A percentile compares a stretch with the other conserved stretches of the same genome.
These are phyloP conservation scores for Turritis glabra DNA, from an alignment of 345 rosid genomes.

Conservation along the genomic window DNA sequence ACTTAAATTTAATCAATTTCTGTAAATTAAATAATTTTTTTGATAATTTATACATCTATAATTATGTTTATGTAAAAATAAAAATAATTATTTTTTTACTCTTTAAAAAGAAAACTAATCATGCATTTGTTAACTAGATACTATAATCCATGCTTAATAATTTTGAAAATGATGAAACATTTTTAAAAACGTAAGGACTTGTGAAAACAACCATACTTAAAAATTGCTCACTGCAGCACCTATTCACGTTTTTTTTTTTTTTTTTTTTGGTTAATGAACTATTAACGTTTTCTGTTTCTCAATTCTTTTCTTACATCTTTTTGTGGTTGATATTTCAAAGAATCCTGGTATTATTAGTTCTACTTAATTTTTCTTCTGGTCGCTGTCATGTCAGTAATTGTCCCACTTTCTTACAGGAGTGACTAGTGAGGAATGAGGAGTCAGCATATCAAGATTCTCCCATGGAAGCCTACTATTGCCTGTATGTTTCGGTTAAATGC, in stretches of 20 bases:
- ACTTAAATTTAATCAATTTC: no score
- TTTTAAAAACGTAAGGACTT: no score
- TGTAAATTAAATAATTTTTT: no score
- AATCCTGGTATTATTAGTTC: conserved; percentile 16
- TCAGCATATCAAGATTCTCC: conserved; percentile 14
- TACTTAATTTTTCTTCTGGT: not conserved
- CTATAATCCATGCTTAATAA: no score
- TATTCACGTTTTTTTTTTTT: conserved; percentile 19
- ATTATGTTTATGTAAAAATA: no score
- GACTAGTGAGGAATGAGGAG: conserved; percentile 26
- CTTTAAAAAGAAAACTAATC: not conserved
- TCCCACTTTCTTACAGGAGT: conserved; percentile 37
- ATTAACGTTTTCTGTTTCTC: conserved; percentile 19
- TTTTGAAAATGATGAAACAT: no score
- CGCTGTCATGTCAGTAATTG: conserved; percentile 52
- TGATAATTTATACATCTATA: no score
- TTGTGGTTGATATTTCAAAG: conserved; percentile 9
- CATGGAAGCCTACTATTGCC: not conserved
- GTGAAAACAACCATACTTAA: conserved; percentile 8
- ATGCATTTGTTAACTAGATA: no score
- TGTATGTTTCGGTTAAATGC: not conserved
- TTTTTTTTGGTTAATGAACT: not conserved
- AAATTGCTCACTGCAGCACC: conserved; percentile 22
- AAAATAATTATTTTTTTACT: no score
- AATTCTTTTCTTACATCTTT: conserved; percentile 36